phyloP scores from a whole-genome alignment of 148 eudicot genomes.

The Rheum nobile region DNA sequence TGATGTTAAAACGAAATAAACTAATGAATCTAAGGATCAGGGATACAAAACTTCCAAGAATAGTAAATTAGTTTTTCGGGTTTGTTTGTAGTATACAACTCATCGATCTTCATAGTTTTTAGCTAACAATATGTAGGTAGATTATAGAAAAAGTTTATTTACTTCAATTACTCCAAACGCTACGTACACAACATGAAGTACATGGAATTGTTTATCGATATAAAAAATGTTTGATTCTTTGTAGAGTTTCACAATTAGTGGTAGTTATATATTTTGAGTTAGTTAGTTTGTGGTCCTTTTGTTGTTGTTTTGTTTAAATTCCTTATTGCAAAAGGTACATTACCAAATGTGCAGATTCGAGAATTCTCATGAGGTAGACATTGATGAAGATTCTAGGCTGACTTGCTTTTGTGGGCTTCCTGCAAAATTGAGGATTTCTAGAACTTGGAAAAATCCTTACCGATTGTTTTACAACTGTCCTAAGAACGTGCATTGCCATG shows the following conservation, averaged over 20 bases:
- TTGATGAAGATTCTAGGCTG: slow-evolving; percentile 19
- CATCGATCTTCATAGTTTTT: too few species aligned
- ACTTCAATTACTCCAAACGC: neutral
- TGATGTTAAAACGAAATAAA: too few species aligned
- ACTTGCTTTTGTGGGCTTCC: slow-evolving; percentile 34
- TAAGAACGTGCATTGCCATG: slow-evolving; percentile 25
- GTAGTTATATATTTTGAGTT: too few species aligned
- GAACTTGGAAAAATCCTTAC: slow-evolving; percentile 33
- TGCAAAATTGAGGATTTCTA: slow-evolving; percentile 33
- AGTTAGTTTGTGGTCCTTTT: neutral
- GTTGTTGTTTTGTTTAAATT: too few species aligned
- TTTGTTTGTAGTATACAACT: too few species aligned
- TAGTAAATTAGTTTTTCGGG: neutral
- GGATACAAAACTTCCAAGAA: neutral
- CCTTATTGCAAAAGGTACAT: neutral
- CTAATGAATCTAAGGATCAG: too few species aligned
- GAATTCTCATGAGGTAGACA: slow-evolving; percentile 16
- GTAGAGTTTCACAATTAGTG: too few species aligned
- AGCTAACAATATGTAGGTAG: neutral
- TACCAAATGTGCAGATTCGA: slow-evolving; percentile 11
- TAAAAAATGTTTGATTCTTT: too few species aligned
- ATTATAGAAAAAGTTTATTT: neutral
- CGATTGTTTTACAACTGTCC: slow-evolving; percentile 37
- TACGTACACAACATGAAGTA: too few species aligned
- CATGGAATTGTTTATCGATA: too few species aligned